Base-by-base conservation (phyloP, 2,329 filamentous ascomycete species). In the Fusarium sp. region DNA sequence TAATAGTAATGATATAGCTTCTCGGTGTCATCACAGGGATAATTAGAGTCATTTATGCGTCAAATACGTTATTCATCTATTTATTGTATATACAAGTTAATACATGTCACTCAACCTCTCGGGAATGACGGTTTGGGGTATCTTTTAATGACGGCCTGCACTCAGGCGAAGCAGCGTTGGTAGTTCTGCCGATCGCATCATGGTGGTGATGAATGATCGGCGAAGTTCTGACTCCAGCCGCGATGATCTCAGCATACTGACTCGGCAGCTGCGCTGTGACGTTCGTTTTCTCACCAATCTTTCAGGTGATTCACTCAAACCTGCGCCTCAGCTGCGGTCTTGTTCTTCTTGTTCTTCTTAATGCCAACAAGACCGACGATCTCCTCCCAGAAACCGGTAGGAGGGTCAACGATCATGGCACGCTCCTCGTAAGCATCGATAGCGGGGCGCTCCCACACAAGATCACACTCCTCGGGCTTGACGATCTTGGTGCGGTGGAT, bases 401-500 rank as follows among this genome's bases (percentile, higher is more conserved):
- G 84, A 4, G 79, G 78, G 18, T 81, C 79, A 7, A 40, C 5
- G 3, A 72, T 59, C 70, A 73, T 71, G 11, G 79, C 73, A 11
- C 79, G 80, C 9, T 77, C 80, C 71, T 87, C 85, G 51, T 88
- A 87, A 0, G 81, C 81, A 68, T 88, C 86, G 59, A 88, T 84
- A 20, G 82, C 70, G 24, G 85, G 86, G 30, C 82, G 78, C 66
- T 88, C 83, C 87, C 86, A 85, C 44, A 87, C 79, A 11, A 89
- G 79, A 71, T 89, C 87, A 2, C 83, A 84, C 67, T 90, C 83
- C 10, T 80, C 72, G 0, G 87, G 76, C 9, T 78, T 78, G 10
- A 88, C 79, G 38, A 86, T 77, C 66, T 83, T 84, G 3, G 88
- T 90, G 38, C 80, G 81, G 78, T 87, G 86, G 73, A 88, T 24